Conservation (phyloP, 768 basidiomycete genomes). For the Rossbeevera mucosa region DNA sequence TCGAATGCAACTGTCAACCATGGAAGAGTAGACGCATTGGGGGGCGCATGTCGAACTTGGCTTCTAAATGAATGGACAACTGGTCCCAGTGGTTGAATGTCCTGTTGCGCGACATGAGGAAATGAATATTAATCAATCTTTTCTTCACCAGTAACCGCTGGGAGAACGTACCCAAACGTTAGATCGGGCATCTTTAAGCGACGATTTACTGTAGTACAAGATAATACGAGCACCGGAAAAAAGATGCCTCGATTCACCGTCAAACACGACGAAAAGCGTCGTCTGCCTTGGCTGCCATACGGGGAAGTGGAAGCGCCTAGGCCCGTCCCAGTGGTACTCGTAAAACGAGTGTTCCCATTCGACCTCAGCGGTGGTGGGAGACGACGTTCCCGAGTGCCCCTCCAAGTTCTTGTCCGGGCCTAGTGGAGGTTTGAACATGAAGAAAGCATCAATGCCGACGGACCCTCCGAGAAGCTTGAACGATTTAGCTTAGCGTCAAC, state of each 20-base stretch:
- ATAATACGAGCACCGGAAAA: conserved; percentile 21
- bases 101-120: conserved; percentile 4
- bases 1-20: conserved; percentile 20
- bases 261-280: conserved; percentile 20
- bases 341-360: conserved; percentile 10
- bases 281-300: conserved; percentile 25
- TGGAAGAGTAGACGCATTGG: conserved; percentile 16
- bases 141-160: neutral
- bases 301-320: conserved; percentile 16
- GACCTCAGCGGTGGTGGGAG: neutral
- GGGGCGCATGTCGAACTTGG: neutral
- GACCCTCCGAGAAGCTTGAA: neutral
- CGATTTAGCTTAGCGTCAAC: neutral
- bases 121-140: neutral
- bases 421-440: neutral
- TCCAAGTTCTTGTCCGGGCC: neutral
- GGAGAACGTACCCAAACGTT: conserved; percentile 19
- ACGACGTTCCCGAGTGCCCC: neutral
- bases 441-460: neutral
- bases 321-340: conserved; percentile 23
- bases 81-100: conserved; percentile 15
- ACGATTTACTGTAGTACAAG: conserved; percentile 12
- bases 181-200: conserved; percentile 6
- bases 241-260: conserved; percentile 16
- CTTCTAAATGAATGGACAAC: conserved; percentile 8